Conservation (phyloP, 108 stramenopile species). For the Cyclotella kingstonii region DNA sequence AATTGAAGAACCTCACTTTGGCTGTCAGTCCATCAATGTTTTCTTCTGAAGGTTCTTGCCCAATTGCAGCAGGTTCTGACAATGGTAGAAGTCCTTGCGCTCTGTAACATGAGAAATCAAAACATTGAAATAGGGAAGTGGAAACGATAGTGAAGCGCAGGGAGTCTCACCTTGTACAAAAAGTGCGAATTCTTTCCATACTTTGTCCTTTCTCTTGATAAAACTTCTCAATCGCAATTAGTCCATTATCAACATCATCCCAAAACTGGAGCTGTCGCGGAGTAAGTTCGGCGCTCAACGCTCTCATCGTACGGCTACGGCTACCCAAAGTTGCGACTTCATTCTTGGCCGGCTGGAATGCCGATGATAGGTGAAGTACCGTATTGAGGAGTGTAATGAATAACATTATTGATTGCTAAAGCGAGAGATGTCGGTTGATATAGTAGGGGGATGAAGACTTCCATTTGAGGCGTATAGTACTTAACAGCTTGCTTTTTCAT, state of each 20-base stretch:
- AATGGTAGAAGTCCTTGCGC: slow-evolving; percentile 57
- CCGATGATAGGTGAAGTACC: too few species aligned
- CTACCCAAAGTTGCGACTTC: too few species aligned
- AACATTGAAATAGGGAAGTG: background rate
- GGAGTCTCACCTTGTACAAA: slow-evolving; percentile 48
- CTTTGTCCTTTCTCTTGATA: slow-evolving; percentile 55
- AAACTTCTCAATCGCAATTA: slow-evolving; percentile 65
- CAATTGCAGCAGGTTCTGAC: slow-evolving; percentile 45
- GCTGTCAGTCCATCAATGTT: slow-evolving; percentile 87
- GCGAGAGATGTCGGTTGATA: too few species aligned
- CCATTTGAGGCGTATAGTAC: too few species aligned
- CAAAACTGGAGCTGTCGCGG: slow-evolving; percentile 85
- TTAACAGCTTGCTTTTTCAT: too few species aligned
- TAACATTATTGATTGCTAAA: too few species aligned
- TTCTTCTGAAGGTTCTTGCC: slow-evolving; percentile 88
- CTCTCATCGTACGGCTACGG: too few species aligned
- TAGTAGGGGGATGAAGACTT: too few species aligned
- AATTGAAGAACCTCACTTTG: slow-evolving; percentile 41
- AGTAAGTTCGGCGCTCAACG: slow-evolving; percentile 52
- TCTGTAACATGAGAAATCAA: slow-evolving; percentile 16
- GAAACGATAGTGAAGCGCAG: background rate
- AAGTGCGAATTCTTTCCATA: slow-evolving; percentile 66
- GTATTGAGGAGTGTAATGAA: too few species aligned
- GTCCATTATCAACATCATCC: slow-evolving; percentile 78
- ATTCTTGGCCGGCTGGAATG: too few species aligned